These are phyloP conservation scores for Rhizophora mangle DNA, from an alignment of 345 rosid genomes.

Conservation along the genomic window DNA sequence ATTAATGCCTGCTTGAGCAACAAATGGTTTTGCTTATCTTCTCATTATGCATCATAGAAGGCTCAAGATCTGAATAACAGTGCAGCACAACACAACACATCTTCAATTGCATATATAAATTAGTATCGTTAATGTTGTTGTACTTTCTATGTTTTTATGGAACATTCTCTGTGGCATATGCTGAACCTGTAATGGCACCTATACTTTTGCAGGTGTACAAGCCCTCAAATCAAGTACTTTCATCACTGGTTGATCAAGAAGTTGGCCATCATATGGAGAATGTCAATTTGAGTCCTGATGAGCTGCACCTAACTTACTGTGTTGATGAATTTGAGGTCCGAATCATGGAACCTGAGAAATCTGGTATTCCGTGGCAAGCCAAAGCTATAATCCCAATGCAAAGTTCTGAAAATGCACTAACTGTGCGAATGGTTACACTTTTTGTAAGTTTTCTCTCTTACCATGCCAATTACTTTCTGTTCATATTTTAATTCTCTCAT, in stretches of 20 bases:
- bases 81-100: too few relatives aligned
- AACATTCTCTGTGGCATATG: not conserved
- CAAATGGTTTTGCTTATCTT: not conserved
- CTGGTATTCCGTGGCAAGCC: slow-evolving; percentile 91
- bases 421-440: slow-evolving; percentile 85
- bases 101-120: too few relatives aligned
- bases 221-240: slow-evolving; percentile 86
- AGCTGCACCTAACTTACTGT: slow-evolving; percentile 64
- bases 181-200: slow-evolving; percentile 16
- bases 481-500: not conserved
- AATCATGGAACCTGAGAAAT: slow-evolving; percentile 80
- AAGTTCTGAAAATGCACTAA: slow-evolving; percentile 85
- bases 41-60: not conserved
- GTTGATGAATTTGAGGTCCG: slow-evolving; percentile 91
- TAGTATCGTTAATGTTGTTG: too few relatives aligned
- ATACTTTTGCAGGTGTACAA: slow-evolving; percentile 59
- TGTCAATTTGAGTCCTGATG: slow-evolving; percentile 73
- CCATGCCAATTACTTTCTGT: slow-evolving; percentile 12
- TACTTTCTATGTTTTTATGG: not conserved
- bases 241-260: slow-evolving; percentile 92
- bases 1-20: too few relatives aligned
- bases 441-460: slow-evolving; percentile 57
- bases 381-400: slow-evolving; percentile 96
- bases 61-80: not conserved
- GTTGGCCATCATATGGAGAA: slow-evolving; percentile 84